Evolutionary conservation across 148 eudicot species (phyloP).

Genomic region (Vaccinium vitisidaea): DNA sequence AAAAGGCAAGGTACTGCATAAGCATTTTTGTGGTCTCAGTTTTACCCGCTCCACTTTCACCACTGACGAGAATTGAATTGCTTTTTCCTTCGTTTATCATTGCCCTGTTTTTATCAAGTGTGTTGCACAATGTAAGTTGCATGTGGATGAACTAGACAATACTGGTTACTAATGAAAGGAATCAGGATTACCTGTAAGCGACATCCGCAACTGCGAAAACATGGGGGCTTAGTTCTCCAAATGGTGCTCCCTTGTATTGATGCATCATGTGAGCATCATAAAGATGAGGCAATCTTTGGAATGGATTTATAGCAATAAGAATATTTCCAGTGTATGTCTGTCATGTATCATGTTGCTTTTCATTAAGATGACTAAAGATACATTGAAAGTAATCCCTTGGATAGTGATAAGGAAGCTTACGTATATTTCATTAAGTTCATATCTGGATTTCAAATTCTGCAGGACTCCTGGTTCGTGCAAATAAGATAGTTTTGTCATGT

Average conservation of each 20-base stretch:
- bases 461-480: constrained; percentile 98
- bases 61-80: constrained; percentile 92
- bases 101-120: constrained; percentile 54
- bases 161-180: constrained; percentile 7
- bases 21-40: constrained; percentile 99
- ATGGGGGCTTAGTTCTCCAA: constrained; percentile 95
- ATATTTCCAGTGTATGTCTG: constrained; percentile 99
- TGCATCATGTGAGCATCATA: constrained; percentile 96
- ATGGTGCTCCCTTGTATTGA: constrained; percentile 94
- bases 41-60: constrained; percentile 98
- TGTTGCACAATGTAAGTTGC: not conserved
- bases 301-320: constrained; percentile 95
- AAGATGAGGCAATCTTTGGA: constrained; percentile 90
- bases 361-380: constrained; percentile 7
- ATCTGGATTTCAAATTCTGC: constrained; percentile 79
- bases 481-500: constrained; percentile 94
- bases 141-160: not conserved
- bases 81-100: constrained; percentile 89
- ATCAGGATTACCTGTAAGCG: constrained; percentile 67
- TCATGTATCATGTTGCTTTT: constrained; percentile 33
- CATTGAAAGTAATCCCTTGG: not conserved
- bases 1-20: constrained; percentile 90
- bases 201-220: constrained; percentile 98
- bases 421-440: constrained; percentile 93
- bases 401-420: constrained; percentile 39